These are phyloP conservation scores for Nothopassalora personata DNA, from an alignment of 2,329 filamentous ascomycete species.

Conservation along the genomic window DNA sequence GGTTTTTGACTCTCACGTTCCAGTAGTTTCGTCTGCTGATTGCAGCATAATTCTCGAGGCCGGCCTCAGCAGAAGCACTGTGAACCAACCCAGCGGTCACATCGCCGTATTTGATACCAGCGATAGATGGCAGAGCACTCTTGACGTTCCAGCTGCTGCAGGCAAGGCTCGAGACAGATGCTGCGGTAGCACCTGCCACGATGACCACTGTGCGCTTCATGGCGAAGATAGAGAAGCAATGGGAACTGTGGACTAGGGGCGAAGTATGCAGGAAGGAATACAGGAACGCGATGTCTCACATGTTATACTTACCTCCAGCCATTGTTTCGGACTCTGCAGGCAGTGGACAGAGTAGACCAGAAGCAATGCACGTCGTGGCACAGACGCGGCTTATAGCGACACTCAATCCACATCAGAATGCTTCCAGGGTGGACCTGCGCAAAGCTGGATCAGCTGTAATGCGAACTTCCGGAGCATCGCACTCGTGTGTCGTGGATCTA, in stretches of 20 bases:
- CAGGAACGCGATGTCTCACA: too few relatives aligned
- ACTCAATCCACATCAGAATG: neutral
- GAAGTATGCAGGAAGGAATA: too few relatives aligned
- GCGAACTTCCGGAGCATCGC: neutral
- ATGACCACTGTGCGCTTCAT: neutral
- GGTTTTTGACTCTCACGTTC: slow-evolving; percentile 10
- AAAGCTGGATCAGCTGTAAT: neutral
- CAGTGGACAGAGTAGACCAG: too few relatives aligned
- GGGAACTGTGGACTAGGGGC: too few relatives aligned
- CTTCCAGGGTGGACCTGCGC: neutral
- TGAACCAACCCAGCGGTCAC: slow-evolving; percentile 9
- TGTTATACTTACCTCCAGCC: too few relatives aligned
- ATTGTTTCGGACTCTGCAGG: too few relatives aligned
- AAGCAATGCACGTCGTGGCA: neutral
- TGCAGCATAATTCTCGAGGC: slow-evolving; percentile 13
- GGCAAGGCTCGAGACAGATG: slow-evolving; percentile 8
- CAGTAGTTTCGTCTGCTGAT: slow-evolving; percentile 14
- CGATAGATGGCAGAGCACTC: slow-evolving; percentile 2
- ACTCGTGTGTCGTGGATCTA: neutral
- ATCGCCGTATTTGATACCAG: slow-evolving; percentile 10
- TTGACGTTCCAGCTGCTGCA: slow-evolving; percentile 5
- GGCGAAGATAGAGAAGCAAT: too few relatives aligned
- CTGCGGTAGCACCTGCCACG: neutral
- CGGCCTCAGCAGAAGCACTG: slow-evolving; percentile 11
- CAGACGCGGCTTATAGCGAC: neutral